These are phyloP conservation scores for Chrysanthemum lavandulifolium DNA, from an alignment of 129 eudicot species.

Conservation along the genomic window DNA sequence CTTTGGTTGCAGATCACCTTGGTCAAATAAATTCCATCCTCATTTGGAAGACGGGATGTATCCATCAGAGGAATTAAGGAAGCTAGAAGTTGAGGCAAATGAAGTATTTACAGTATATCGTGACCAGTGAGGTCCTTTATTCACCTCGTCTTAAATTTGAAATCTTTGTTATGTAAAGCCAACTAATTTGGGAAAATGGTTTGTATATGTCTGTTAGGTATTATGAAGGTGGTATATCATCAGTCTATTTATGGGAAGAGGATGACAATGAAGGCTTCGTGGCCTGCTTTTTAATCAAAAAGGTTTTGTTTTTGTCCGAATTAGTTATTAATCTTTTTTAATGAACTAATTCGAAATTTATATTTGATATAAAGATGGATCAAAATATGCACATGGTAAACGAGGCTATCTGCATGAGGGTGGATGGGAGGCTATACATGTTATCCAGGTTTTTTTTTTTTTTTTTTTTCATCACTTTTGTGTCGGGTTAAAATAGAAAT, in stretches of 20 bases:
- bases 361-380: slow-evolving; percentile 60
- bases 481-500: neutral
- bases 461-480: neutral
- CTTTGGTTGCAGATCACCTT: slow-evolving; percentile 68
- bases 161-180: neutral
- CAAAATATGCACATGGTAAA: slow-evolving; percentile 81
- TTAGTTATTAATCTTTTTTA: neutral
- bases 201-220: slow-evolving; percentile 57
- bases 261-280: slow-evolving; percentile 82
- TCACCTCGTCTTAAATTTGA: slow-evolving; percentile 64
- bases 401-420: slow-evolving; percentile 95
- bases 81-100: slow-evolving; percentile 94
- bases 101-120: slow-evolving; percentile 86
- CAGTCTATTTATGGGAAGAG: slow-evolving; percentile 97
- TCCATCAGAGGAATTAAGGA: slow-evolving; percentile 83
- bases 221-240: slow-evolving; percentile 95
- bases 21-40: slow-evolving; percentile 96
- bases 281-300: slow-evolving; percentile 92
- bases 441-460: slow-evolving; percentile 68
- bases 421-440: slow-evolving; percentile 98
- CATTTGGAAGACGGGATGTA: slow-evolving; percentile 78
- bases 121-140: slow-evolving; percentile 99
- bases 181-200: neutral
- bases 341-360: slow-evolving; percentile 20
- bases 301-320: slow-evolving; percentile 40